phyloP scores from a whole-genome alignment of 2,329 filamentous ascomycete species.

The Verticillium albo-atrum region DNA sequence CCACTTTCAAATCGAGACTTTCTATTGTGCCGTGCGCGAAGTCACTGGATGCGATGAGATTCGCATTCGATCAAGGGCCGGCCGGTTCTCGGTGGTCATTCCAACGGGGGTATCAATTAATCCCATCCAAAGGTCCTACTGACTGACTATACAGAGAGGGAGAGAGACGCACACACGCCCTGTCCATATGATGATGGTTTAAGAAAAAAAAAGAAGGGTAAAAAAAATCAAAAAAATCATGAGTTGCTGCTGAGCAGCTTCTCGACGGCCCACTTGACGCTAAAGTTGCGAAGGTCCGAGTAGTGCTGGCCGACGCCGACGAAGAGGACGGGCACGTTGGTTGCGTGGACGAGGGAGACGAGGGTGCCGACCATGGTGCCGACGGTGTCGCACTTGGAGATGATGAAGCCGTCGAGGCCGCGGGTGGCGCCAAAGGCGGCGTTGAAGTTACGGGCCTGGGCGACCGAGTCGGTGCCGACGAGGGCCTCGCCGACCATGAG shows the following conservation, averaged over 20 bases:
- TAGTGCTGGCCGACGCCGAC: conserved; percentile 72
- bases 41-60: neutral
- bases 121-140: neutral
- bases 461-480: conserved; percentile 91
- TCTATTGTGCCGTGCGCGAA: neutral
- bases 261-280: conserved; percentile 66
- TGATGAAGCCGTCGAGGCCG: conserved; percentile 91
- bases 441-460: conserved; percentile 95
- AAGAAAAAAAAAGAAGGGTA: neutral
- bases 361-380: conserved; percentile 98
- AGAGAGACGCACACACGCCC: too few relatives aligned
- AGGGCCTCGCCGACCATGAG: conserved; percentile 90
- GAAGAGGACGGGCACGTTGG: conserved; percentile 92
- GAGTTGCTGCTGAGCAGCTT: conserved; percentile 57
- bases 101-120: neutral
- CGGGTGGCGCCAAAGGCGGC: conserved; percentile 79
- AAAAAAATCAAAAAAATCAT: too few relatives aligned
- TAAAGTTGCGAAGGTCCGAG: conserved; percentile 63
- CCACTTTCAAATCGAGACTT: neutral
- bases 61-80: neutral
- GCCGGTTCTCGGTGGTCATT: neutral
- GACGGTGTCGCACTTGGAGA: conserved; percentile 97
- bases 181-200: neutral
- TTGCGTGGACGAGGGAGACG: conserved; percentile 96
- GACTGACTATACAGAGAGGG: neutral